Conservation (phyloP, 148 eudicot species). For the Rhododendron henanense region DNA sequence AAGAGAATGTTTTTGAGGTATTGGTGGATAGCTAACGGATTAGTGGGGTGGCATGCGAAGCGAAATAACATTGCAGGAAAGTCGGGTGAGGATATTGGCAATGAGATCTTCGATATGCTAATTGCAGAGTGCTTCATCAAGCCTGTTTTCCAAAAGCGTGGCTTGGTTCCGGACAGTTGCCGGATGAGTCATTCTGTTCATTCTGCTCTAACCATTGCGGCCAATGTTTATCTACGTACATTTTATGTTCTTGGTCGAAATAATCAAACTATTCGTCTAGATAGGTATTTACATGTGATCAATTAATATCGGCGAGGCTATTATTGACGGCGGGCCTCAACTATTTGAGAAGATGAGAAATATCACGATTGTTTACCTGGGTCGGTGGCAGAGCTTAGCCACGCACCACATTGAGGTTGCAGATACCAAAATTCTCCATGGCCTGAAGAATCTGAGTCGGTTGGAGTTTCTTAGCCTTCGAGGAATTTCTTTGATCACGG, state of each 20-base stretch:
- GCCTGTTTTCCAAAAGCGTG: conserved; percentile 7
- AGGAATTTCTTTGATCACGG: conserved; percentile 39
- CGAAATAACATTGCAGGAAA: background rate
- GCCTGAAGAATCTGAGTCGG: conserved; percentile 16
- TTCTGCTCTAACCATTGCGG: background rate
- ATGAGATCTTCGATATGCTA: conserved; percentile 16
- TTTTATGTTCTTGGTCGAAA: background rate
- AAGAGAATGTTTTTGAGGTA: background rate
- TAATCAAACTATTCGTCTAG: background rate
- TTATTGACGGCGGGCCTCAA: conserved; percentile 23
- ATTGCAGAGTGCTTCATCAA: conserved; percentile 25
- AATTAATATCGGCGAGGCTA: conserved; percentile 33
- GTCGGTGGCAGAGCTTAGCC: conserved; percentile 37
- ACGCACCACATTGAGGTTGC: conserved; percentile 41
- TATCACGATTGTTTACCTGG: conserved; percentile 36
- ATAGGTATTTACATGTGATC: conserved; percentile 9
- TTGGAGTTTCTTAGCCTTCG: conserved; percentile 40
- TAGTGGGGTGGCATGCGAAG: background rate
- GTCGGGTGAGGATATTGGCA: conserved; percentile 14
- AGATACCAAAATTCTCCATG: conserved; percentile 20
- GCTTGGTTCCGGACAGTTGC: background rate
- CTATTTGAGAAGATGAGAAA: conserved; percentile 33
- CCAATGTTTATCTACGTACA: conserved; percentile 4
- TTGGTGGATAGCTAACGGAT: background rate
- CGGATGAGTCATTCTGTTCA: background rate